Percentiles rank a stretch among this genome's conserved stretches.
These are phyloP conservation scores for Leccinum griseonigrum DNA, from an alignment of 1,284 basidiomycete species.

Conservation along the genomic window DNA sequence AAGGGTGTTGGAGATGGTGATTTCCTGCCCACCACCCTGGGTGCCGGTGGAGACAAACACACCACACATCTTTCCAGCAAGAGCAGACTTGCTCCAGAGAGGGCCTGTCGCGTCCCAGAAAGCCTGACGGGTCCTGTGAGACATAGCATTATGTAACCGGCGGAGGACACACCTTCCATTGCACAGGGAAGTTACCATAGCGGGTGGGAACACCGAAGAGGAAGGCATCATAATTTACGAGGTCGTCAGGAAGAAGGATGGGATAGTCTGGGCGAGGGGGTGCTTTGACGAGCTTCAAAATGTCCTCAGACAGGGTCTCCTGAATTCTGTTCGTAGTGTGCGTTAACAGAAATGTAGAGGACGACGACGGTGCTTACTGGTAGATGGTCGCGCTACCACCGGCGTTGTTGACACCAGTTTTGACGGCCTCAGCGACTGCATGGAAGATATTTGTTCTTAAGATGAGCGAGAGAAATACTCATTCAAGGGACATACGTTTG, in stretches of 20 bases:
- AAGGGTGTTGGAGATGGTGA: slow-evolving; percentile 61
- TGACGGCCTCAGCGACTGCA: slow-evolving; percentile 77
- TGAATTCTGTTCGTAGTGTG: slow-evolving; percentile 51
- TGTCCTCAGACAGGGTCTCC: slow-evolving; percentile 82
- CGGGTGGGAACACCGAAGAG: slow-evolving; percentile 80
- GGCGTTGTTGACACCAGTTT: slow-evolving; percentile 65
- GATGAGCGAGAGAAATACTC: not conserved
- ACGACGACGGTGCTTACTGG: slow-evolving; percentile 49
- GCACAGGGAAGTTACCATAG: slow-evolving; percentile 67
- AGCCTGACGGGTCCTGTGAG: slow-evolving; percentile 39
- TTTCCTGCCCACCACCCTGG: slow-evolving; percentile 73
- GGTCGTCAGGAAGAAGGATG: slow-evolving; percentile 61
- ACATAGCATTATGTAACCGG: not conserved
- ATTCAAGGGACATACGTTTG: slow-evolving; percentile 47
- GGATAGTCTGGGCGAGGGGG: slow-evolving; percentile 73
- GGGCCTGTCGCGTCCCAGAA: slow-evolving; percentile 83
- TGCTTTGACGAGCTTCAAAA: slow-evolving; percentile 78
- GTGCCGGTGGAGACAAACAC: slow-evolving; percentile 68
- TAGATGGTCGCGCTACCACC: slow-evolving; percentile 75
- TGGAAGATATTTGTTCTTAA: slow-evolving; percentile 1
- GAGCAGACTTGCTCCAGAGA: slow-evolving; percentile 71
- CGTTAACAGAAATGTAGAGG: no score
- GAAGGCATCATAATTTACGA: slow-evolving; percentile 68
- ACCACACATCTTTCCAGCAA: slow-evolving; percentile 80
- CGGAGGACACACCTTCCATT: slow-evolving; percentile 57